These are phyloP conservation scores for Talaromyces sp. DNA, from an alignment of 2,329 filamentous ascomycete species.

Conservation along the genomic window DNA sequence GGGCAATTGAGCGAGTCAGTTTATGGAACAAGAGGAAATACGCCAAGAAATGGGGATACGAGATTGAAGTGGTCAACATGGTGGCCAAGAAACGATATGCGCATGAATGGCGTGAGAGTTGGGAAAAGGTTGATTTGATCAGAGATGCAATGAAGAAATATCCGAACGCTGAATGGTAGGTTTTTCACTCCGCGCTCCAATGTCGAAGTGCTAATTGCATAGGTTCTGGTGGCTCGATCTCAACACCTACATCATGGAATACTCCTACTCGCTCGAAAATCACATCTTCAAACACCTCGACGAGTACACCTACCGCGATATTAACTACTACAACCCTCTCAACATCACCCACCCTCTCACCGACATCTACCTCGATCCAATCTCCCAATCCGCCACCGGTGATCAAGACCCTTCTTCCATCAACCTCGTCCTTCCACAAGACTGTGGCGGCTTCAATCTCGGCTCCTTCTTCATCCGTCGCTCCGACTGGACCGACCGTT, in stretches of 20 bases:
- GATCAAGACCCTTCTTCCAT: constrained; percentile 76
- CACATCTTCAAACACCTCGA: constrained; percentile 83
- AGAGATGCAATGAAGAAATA: constrained; percentile 88
- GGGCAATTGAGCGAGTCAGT: constrained; percentile 96
- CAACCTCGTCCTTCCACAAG: constrained; percentile 84
- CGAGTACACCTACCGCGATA: constrained; percentile 81
- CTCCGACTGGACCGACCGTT: constrained; percentile 81
- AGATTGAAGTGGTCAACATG: constrained; percentile 96
- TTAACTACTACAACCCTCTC: constrained; percentile 92
- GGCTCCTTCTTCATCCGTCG: constrained; percentile 91
- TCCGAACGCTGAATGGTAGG: constrained; percentile 91
- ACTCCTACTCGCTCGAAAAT: constrained; percentile 78
- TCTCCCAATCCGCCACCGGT: constrained; percentile 68
- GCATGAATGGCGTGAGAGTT: constrained; percentile 98
- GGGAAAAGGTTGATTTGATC: constrained; percentile 97
- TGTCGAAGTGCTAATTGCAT: constrained; percentile 19
- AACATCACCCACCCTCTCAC: constrained; percentile 84
- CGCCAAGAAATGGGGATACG: constrained; percentile 82
- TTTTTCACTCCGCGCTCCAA: neutral
- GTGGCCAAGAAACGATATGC: constrained; percentile 98
- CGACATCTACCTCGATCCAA: constrained; percentile 70
- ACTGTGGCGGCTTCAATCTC: constrained; percentile 93
- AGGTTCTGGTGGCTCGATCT: constrained; percentile 99
- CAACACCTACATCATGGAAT: constrained; percentile 98
- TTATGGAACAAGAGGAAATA: constrained; percentile 94